Base-by-base conservation (phyloP, 164 flowering plant species). In the Hamamelis virginiana region DNA sequence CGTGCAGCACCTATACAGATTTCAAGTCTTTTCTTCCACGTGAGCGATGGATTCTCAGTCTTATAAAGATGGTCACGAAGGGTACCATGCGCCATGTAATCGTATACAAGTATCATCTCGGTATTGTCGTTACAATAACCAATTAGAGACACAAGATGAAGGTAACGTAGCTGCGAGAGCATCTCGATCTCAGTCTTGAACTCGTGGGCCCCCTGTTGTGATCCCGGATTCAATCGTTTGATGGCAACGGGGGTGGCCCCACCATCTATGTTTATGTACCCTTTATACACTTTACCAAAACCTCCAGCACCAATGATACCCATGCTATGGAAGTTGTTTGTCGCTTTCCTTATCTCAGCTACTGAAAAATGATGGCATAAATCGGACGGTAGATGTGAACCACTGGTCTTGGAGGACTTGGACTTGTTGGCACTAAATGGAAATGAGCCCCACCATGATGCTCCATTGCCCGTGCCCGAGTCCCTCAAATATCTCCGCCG, bases 91-190 rank as follows among this genome's bases (percentile, higher is more conserved):
- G 57, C 12, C 73, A 76, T 74, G 69, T 68, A 78, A 14, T 74
- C 82, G 56, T 78, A 81, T 1, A 81, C 78, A 1, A 81, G 70
- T 16, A 76, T 66, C 78, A 71, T 76, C 62, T 81, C 80, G 0
- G 45, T 14, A 0, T 8, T 22, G n/a, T 76, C 75, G 25, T 62
- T 19, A 61, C 80, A 79, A 65, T 69, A 81, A 1, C 84, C 84
- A 13, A 81, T 76, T 10, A 82, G 60, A 12, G 82, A 72, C 22
- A 75, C 79, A 1, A 82, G 70, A 59, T 79, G 69, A 3, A 15
- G 46, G 68, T 82, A 81, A 23, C 77, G 41, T 2, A 33, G 41
- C 41, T 33, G 41, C 6, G 41, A 33, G 41, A 33, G 41, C 41
- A 33, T 2, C 41, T 33, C 41, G 6, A 33, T 33, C 41, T 33